Conservation (phyloP, 129 eudicot genomes). For the Mikania micrantha region DNA sequence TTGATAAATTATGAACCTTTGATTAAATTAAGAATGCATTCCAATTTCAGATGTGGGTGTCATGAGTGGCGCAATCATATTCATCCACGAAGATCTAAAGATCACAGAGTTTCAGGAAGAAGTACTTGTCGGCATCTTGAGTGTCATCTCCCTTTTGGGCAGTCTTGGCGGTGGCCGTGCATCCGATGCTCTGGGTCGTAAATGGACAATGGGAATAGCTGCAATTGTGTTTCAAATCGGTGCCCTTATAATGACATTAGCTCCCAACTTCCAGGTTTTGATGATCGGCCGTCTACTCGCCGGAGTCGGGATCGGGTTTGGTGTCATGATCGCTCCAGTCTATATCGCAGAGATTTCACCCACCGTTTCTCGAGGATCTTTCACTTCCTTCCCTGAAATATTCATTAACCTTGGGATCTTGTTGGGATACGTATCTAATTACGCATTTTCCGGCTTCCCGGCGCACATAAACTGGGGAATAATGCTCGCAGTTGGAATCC, state of each 20-base stretch:
- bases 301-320: conserved; percentile 81
- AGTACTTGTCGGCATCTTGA: conserved; percentile 61
- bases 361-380: conserved; percentile 52
- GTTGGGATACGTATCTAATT: conserved; percentile 74
- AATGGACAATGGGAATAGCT: conserved; percentile 93
- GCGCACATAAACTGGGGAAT: conserved; percentile 67
- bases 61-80: conserved; percentile 88
- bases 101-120: conserved; percentile 78
- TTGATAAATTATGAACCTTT: too few relatives aligned
- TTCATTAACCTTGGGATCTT: conserved; percentile 71
- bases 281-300: conserved; percentile 67
- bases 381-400: conserved; percentile 82
- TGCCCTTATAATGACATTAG: conserved; percentile 70
- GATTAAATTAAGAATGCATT: not conserved
- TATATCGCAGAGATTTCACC: conserved; percentile 86
- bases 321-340: conserved; percentile 83
- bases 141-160: conserved; percentile 75
- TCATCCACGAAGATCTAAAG: conserved; percentile 67
- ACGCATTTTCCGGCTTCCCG: conserved; percentile 64
- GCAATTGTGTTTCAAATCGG: conserved; percentile 65
- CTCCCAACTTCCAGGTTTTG: conserved; percentile 48
- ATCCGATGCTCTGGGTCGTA: conserved; percentile 79
- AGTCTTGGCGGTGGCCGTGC: conserved; percentile 73
- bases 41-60: conserved; percentile 71
- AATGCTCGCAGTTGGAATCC: conserved; percentile 77